Conservation (phyloP, 768 basidiomycete species). For the Peribolospora baueri region DNA sequence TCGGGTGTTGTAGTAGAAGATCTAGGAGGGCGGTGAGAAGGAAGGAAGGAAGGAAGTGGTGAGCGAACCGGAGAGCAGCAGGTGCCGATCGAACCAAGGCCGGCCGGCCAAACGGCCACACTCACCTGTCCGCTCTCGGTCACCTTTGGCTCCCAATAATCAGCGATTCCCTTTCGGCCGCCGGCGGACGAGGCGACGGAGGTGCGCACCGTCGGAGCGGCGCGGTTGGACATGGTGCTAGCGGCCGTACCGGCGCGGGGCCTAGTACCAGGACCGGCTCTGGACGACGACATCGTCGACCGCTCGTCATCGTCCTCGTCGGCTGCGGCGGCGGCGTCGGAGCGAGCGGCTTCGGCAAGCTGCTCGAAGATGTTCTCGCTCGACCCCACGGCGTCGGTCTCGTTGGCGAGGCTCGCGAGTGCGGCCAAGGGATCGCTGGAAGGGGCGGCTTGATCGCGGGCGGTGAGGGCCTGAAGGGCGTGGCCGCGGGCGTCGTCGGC, state of each 20-base stretch:
- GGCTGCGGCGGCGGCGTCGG: background rate
- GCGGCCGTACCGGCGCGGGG: background rate
- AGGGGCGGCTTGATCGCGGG: constrained; percentile 2
- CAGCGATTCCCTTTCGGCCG: constrained; percentile 17
- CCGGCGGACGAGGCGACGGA: background rate
- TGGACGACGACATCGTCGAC: background rate
- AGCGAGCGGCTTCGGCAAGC: constrained; percentile 12
- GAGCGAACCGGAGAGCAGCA: background rate
- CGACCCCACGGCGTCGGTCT: background rate
- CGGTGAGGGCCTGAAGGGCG: constrained; percentile 4
- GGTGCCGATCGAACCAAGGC: too few relatives aligned
- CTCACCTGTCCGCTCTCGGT: constrained; percentile 55
- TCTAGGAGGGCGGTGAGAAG: constrained; percentile 26
- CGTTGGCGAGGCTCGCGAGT: constrained; percentile 8
- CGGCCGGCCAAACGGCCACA: background rate
- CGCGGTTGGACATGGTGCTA: too few relatives aligned
- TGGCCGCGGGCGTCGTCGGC: background rate
- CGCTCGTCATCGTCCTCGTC: background rate
- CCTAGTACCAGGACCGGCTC: too few relatives aligned
- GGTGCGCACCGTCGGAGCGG: background rate
- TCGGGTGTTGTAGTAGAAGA: constrained; percentile 73
- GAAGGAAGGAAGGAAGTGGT: background rate
- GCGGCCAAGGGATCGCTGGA: constrained; percentile 1
- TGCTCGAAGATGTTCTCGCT: constrained; percentile 14
- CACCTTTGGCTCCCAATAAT: constrained; percentile 80